These are phyloP conservation scores for Saraca asoca DNA, from an alignment of 331 rosid genomes.

Conservation along the genomic window DNA sequence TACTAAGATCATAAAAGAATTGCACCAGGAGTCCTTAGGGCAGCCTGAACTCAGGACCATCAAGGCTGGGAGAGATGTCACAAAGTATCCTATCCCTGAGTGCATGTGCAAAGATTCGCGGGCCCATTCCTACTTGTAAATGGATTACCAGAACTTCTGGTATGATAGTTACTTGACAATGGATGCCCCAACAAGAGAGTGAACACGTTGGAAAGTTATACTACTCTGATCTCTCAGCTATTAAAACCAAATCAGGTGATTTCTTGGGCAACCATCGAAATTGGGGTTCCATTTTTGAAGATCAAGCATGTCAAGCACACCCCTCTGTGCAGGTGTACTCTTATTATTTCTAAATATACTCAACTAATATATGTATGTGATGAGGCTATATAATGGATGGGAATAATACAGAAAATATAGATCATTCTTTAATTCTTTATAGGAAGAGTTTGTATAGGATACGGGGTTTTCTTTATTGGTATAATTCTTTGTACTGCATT, in stretches of 20 bases:
- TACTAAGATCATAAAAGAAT: slow-evolving; percentile 56
- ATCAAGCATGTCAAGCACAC: slow-evolving; percentile 23
- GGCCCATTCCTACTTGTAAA: slow-evolving; percentile 32
- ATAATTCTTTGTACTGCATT: slow-evolving; percentile 41
- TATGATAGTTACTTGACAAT: slow-evolving; percentile 12
- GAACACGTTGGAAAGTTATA: neutral
- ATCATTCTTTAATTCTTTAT: slow-evolving; percentile 64
- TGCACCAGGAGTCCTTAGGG: slow-evolving; percentile 82
- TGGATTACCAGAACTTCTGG: slow-evolving; percentile 24
- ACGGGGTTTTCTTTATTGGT: slow-evolving; percentile 23
- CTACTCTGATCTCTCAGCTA: slow-evolving; percentile 30
- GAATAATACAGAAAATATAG: slow-evolving; percentile 19
- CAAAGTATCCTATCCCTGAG: slow-evolving; percentile 84
- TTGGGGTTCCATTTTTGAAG: slow-evolving; percentile 1
- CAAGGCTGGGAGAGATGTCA: slow-evolving; percentile 81
- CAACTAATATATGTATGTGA: slow-evolving; percentile 1
- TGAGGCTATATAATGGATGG: slow-evolving; percentile 29
- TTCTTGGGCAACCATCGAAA: slow-evolving; percentile 31
- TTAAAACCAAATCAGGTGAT: slow-evolving; percentile 24
- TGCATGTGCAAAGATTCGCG: slow-evolving; percentile 80
- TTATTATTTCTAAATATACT: slow-evolving; percentile 13
- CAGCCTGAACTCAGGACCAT: slow-evolving; percentile 72
- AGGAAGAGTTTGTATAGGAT: slow-evolving; percentile 43
- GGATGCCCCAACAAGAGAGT: slow-evolving; percentile 7
- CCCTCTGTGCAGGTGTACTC: slow-evolving; percentile 17